Conservation (phyloP, 2,329 filamentous ascomycete genomes). For the Knoxdaviesia proteae region DNA sequence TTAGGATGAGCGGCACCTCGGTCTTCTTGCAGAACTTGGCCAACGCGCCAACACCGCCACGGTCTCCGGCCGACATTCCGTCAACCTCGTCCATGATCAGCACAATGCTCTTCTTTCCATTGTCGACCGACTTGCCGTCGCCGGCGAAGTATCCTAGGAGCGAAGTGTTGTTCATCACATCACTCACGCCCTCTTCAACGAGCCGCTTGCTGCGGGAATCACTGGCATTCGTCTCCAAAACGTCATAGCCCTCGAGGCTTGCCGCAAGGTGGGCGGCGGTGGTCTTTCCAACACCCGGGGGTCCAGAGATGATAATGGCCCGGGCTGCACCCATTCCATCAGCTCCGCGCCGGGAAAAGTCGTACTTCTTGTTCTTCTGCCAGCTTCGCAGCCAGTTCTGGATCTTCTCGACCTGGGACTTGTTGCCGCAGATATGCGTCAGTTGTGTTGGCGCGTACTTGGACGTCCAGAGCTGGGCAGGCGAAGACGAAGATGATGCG, state of each 20-base stretch:
- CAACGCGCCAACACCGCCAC: slow-evolving; percentile 83
- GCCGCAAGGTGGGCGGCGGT: slow-evolving; percentile 90
- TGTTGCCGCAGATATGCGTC: slow-evolving; percentile 88
- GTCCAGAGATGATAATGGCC: slow-evolving; percentile 87
- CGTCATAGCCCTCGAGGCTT: slow-evolving; percentile 78
- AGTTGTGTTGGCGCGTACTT: slow-evolving; percentile 82
- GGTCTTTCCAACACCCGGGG: slow-evolving; percentile 92
- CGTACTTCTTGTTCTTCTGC: slow-evolving; percentile 53
- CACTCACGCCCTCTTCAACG: slow-evolving; percentile 70
- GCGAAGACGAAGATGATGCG: slow-evolving; percentile 14
- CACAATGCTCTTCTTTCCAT: slow-evolving; percentile 75
- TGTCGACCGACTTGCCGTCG: slow-evolving; percentile 61
- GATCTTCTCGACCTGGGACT: slow-evolving; percentile 70
- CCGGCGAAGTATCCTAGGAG: slow-evolving; percentile 77
- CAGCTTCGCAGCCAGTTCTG: slow-evolving; percentile 74
- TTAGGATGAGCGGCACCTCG: slow-evolving; percentile 82
- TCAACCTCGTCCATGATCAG: slow-evolving; percentile 98
- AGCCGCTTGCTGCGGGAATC: slow-evolving; percentile 92
- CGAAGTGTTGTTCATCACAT: slow-evolving; percentile 85
- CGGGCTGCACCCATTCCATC: slow-evolving; percentile 70
- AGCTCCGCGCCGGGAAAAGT: slow-evolving; percentile 64
- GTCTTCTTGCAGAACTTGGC: slow-evolving; percentile 93
- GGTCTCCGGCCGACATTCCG: slow-evolving; percentile 93
- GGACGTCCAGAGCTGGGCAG: slow-evolving; percentile 66
- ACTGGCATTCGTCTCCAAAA: slow-evolving; percentile 88